Evolutionary conservation across 768 basidiomycete genomes (phyloP).

Genomic region (Mycena vitilis): DNA sequence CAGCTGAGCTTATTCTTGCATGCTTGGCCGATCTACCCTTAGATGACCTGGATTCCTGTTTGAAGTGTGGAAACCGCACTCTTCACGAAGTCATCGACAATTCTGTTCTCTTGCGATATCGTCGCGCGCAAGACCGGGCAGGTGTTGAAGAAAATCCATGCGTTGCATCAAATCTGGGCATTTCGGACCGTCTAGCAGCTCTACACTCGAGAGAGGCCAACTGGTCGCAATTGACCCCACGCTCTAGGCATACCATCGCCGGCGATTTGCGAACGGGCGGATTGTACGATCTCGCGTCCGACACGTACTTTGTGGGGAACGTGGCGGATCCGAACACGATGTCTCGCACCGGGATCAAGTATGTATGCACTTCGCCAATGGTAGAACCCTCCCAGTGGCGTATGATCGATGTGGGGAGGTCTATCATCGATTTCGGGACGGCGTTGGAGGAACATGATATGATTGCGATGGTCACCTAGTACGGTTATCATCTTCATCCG

Average conservation of each 20-base stretch:
- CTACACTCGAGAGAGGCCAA: slow-evolving; percentile 1
- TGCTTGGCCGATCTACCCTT: neutral
- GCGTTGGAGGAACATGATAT: slow-evolving; percentile 29
- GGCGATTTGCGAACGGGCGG: slow-evolving; percentile 13
- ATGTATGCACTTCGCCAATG: slow-evolving; percentile 1
- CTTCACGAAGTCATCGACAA: slow-evolving; percentile 1
- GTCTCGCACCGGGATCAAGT: slow-evolving; percentile 10
- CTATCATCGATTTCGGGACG: slow-evolving; percentile 25
- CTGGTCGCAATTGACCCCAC: slow-evolving; percentile 13
- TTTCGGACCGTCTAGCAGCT: slow-evolving; percentile 1
- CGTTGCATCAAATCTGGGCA: too few relatives aligned
- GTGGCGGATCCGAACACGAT: neutral
- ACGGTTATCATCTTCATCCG: neutral
- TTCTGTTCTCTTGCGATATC: slow-evolving; percentile 12
- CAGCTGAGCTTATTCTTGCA: slow-evolving; percentile 7
- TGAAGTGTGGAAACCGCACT: slow-evolving; percentile 1
- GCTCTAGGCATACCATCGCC: neutral
- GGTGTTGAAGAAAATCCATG: slow-evolving; percentile 9
- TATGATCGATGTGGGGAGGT: slow-evolving; percentile 3
- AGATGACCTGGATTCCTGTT: neutral
- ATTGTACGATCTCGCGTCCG: slow-evolving; percentile 9
- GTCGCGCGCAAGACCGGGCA: slow-evolving; percentile 3
- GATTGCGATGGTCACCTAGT: slow-evolving; percentile 28
- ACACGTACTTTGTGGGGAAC: slow-evolving; percentile 3
- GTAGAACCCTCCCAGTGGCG: slow-evolving; percentile 3